These are phyloP conservation scores for Yamadazyma dendronema DNA, from an alignment of 1,139 yeast genomes.

Conservation along the genomic window DNA sequence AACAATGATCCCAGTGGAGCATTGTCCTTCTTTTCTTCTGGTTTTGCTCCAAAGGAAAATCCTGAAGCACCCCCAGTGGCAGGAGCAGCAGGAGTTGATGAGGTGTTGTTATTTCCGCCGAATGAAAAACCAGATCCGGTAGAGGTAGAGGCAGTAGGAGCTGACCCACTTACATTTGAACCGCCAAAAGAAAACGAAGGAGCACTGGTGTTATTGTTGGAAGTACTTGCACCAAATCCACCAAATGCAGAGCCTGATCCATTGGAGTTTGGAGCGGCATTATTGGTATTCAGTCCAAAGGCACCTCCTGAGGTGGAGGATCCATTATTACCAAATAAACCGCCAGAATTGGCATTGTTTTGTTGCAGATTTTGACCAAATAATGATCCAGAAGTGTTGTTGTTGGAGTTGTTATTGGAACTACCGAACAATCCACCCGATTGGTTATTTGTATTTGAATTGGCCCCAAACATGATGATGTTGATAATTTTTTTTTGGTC, in stretches of 20 bases:
- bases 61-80: slow-evolving; percentile 11
- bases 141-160: no score
- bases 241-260: slow-evolving; percentile 3
- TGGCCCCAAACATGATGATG: slow-evolving; percentile 6
- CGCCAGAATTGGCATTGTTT: slow-evolving; percentile 13
- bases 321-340: slow-evolving; percentile 14
- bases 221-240: slow-evolving; percentile 1
- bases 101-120: neutral
- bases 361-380: slow-evolving; percentile 10
- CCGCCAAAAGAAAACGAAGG: neutral
- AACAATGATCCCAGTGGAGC: neutral
- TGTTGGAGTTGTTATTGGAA: slow-evolving; percentile 6
- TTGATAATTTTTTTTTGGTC: neutral
- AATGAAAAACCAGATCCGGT: neutral
- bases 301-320: slow-evolving; percentile 1
- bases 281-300: neutral
- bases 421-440: slow-evolving; percentile 13
- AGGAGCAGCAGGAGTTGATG: neutral
- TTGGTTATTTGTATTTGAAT: slow-evolving; percentile 3
- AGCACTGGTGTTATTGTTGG: neutral
- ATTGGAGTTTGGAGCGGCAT: neutral
- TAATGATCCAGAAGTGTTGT: slow-evolving; percentile 18
- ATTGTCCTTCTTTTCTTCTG: slow-evolving; percentile 11
- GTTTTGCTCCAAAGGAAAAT: slow-evolving; percentile 20
- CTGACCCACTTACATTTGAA: no score